phyloP scores from a whole-genome alignment of 305 asterid species.

The Caryopteris hybrid region DNA sequence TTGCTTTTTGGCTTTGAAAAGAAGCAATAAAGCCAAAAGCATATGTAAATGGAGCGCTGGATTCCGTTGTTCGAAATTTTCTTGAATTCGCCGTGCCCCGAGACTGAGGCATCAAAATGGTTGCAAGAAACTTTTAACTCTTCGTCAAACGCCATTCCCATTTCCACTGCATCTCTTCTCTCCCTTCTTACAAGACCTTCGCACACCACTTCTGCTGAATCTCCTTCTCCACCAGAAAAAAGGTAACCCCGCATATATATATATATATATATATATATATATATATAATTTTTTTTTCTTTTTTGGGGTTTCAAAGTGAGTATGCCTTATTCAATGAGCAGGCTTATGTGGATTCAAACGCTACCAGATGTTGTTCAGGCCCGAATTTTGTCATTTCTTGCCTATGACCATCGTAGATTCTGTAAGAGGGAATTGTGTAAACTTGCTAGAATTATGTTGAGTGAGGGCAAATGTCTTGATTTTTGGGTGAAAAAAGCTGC shows the following conservation, averaged over 20 bases:
- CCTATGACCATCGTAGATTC: constrained; percentile 43
- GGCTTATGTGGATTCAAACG: constrained; percentile 57
- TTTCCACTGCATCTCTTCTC: constrained; percentile 59
- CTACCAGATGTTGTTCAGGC: constrained; percentile 61
- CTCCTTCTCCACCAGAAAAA: constrained; percentile 32
- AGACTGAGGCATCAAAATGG: constrained; percentile 65
- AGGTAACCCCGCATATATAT: constrained; percentile 15
- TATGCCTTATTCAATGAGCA: constrained; percentile 7
- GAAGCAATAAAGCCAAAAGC: neutral
- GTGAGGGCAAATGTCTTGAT: constrained; percentile 34
- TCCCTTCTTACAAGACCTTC: constrained; percentile 51
- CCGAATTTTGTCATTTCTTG: constrained; percentile 56
- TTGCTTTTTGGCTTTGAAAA: too few relatives aligned
- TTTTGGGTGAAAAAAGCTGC: constrained; percentile 82
- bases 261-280: too few relatives aligned
- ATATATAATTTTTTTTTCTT: neutral
- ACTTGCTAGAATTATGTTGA: constrained; percentile 45
- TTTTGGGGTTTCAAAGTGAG: neutral
- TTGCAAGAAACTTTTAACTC: constrained; percentile 43
- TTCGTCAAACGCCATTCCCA: constrained; percentile 36
- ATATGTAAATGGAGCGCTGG: constrained; percentile 58
- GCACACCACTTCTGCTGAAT: constrained; percentile 12
- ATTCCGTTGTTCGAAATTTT: constrained; percentile 62
- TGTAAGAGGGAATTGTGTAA: constrained; percentile 39
- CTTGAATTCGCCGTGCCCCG: constrained; percentile 64